Evolutionary conservation across 768 basidiomycete species (phyloP), one percentile per base, ranked within the genome.

Genomic region (Suillus variegatus): DNA sequence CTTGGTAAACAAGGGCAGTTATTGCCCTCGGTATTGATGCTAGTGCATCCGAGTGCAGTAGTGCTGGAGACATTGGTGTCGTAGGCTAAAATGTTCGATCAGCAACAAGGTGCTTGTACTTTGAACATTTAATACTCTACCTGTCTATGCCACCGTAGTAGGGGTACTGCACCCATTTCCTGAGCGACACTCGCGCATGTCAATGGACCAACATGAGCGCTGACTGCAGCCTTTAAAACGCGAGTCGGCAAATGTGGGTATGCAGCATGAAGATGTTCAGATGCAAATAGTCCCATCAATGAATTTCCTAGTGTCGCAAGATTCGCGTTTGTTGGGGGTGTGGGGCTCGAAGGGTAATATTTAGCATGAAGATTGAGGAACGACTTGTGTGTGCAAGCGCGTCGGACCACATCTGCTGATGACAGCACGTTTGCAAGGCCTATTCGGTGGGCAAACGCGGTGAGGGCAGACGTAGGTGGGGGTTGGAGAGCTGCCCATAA

Each of bases 241-340:
- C 93, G 88, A 25, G 94, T 95, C 2, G 97, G 97, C 35, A 99
- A 85, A 73, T 96, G 90, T 0, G 97, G 97, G 76, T 91, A 98
- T 54, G 87, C 82, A 13, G 88, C 82, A 63, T 91, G 84, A 47
- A 97, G 79, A 74, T 90, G 88, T 78, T 99, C 96, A 3, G 93
- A 70, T 28, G 94, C 91, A 74, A 97, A 95, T 38, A 97, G 82
- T 62, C 96, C 96, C 79, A 97, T 86, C 64, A 97, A 84, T 0
- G 92, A 84, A 80, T 97, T 97, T 47, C 95, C 96, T 16, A 96
- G 78, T 0, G 84, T 76, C 4, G 90, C 83, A 16, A 97, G 85
- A 60, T 91, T 85, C 10, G 83, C 88, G 79, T 99, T 99, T 52
- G 89, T 88, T 36, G 80, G 74, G 44, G 88, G 87, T 20, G 75